Evolutionary conservation across 2,329 filamentous ascomycete species (phyloP).

Genomic region (Botrytis paeoniae): DNA sequence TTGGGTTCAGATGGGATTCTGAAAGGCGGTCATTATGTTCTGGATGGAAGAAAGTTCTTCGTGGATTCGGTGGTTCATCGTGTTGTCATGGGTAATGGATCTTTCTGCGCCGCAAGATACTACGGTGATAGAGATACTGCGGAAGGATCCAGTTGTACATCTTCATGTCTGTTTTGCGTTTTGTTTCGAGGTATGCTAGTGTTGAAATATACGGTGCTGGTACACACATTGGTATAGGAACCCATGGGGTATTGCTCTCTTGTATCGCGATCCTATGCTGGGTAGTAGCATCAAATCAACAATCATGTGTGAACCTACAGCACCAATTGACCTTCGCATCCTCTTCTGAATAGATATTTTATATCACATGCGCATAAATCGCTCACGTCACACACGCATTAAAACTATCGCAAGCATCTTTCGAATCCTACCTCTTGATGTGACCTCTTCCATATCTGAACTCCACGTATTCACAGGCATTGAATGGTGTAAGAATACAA

Average conservation of each 20-base stretch:
- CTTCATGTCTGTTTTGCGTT: neutral
- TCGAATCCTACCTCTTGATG: neutral
- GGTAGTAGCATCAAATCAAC: neutral
- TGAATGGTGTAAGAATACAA: neutral
- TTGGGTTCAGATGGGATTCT: neutral
- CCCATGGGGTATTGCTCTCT: neutral
- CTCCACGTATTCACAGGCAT: too few species aligned
- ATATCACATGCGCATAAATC: neutral
- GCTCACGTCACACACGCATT: neutral
- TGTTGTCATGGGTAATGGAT: neutral
- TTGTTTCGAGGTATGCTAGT: neutral
- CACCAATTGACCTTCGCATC: neutral
- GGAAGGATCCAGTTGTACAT: neutral
- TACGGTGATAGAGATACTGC: neutral
- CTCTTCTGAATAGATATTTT: neutral
- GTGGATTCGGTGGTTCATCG: neutral
- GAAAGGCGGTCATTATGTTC: neutral
- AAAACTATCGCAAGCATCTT: neutral
- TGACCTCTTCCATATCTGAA: neutral
- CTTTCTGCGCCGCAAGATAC: neutral
- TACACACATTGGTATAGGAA: neutral
- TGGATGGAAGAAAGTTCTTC: slow-evolving; percentile 5
- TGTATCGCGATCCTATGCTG: neutral
- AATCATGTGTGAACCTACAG: neutral
- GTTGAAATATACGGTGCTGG: neutral